A percentile compares a stretch with the other conserved stretches of the same genome.
Conservation (phyloP, 768 basidiomycete genomes). For the Boletus reticulatus region DNA sequence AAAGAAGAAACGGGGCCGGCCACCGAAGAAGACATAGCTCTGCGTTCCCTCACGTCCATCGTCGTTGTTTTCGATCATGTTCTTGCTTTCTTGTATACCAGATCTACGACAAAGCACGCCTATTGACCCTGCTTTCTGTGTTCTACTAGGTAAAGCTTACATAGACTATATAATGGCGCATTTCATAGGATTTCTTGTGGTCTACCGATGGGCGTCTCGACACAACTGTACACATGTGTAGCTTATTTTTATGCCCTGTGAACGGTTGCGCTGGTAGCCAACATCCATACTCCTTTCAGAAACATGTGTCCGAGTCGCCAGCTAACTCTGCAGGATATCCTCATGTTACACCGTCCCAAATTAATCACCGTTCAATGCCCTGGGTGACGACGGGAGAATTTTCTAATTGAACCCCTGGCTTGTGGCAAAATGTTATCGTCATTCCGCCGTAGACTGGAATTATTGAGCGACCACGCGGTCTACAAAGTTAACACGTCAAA, state of each 20-base stretch:
- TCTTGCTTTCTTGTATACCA: constrained; percentile 37
- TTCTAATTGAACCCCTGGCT: constrained; percentile 22
- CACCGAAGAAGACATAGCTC: constrained; percentile 45
- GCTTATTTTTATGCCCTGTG: constrained; percentile 35
- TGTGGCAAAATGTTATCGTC: constrained; percentile 12
- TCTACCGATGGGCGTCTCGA: constrained; percentile 8
- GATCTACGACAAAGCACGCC: constrained; percentile 34
- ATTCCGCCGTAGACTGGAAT: constrained; percentile 28
- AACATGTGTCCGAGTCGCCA: constrained; percentile 20
- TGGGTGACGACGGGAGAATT: constrained; percentile 17
- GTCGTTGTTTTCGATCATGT: constrained; percentile 22
- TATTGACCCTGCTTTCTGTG: constrained; percentile 35
- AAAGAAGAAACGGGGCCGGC: constrained; percentile 75
- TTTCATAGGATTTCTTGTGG: constrained; percentile 24
- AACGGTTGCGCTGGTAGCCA: constrained; percentile 19
- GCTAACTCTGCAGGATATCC: constrained; percentile 30
- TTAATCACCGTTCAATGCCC: constrained; percentile 35
- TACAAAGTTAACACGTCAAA: constrained; percentile 28
- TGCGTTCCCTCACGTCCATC: constrained; percentile 9
- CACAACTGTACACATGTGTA: constrained; percentile 17
- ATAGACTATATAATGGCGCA: constrained; percentile 35
- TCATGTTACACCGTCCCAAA: constrained; percentile 30
- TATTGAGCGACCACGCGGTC: constrained; percentile 29
- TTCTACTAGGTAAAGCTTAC: constrained; percentile 33
- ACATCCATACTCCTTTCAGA: constrained; percentile 18